These are phyloP conservation scores for Wickerhamiella azyma DNA, from an alignment of 805 yeast genomes.

Conservation along the genomic window DNA sequence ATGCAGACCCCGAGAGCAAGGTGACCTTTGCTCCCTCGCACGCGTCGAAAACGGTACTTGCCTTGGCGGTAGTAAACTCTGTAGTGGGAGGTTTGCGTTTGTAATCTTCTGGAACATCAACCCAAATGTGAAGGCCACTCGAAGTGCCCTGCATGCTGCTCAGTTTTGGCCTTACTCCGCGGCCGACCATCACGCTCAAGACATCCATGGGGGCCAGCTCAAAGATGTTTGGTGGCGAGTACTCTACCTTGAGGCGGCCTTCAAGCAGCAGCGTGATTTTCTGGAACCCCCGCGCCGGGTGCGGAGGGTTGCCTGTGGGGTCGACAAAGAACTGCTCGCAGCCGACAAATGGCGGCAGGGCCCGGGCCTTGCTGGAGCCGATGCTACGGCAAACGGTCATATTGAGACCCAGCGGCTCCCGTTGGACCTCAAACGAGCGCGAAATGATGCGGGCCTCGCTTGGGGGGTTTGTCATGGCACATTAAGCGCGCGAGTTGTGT, in stretches of 20 bases:
- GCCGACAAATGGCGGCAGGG: constrained; percentile 18
- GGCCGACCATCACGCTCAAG: constrained; percentile 17
- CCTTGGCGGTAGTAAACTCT: constrained; percentile 12
- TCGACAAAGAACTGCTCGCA: constrained; percentile 16
- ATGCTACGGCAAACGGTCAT: constrained; percentile 8
- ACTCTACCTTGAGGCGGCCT: constrained; percentile 14
- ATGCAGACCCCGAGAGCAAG: constrained; percentile 14
- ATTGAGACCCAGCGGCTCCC: not conserved
- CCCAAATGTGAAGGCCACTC: constrained; percentile 12
- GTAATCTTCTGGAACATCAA: constrained; percentile 18
- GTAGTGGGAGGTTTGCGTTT: constrained; percentile 16
- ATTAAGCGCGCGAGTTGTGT: too few species aligned
- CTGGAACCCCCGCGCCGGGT: constrained; percentile 18
- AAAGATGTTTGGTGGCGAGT: constrained; percentile 13
- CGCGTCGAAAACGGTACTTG: constrained; percentile 7
- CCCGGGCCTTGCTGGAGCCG: constrained; percentile 9
- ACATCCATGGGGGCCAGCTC: constrained; percentile 17
- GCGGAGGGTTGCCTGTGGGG: constrained; percentile 16
- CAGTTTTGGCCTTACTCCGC: constrained; percentile 13
- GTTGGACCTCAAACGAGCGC: not conserved
- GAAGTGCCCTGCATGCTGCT: constrained; percentile 7
- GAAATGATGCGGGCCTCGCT: constrained; percentile 2
- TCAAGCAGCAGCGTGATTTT: constrained; percentile 12
- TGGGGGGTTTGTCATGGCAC: not conserved
- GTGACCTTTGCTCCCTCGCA: constrained; percentile 9